Evolutionary conservation across 2,329 filamentous ascomycete genomes (phyloP), one percentile per base, ranked within the genome.

Genomic region (Exophiala bonariae): DNA sequence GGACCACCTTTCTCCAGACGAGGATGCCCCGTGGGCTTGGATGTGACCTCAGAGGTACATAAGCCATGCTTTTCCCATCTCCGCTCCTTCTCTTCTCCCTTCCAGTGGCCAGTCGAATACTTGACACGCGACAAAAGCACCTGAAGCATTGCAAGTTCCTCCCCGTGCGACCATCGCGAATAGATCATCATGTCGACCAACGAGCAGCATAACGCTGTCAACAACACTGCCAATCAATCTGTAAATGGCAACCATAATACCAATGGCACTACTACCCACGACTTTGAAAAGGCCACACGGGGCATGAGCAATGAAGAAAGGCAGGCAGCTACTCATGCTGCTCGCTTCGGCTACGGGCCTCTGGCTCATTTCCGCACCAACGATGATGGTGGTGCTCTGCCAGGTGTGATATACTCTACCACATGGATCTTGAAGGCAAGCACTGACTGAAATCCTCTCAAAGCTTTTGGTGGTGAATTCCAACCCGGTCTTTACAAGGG

Each of bases 401-500:
- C 54, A 17, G 55, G 55, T 57, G 37, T 42, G 43, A 44, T 11
- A 28, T 3, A 18, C 28, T 13, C 34, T 38, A 34, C 28, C 22
- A 19, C 36, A 10, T 11, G 13, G 18, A 20, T 11, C 4, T 23
- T 40, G 13, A 26, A 13, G 26, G 18, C 35, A 20, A 22, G 30
- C 23, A 32, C 36, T 47, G 19, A 49, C 48, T 32, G 19, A 20
- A 20, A 22, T 32, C 20, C 10, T 19, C 66, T n/a, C 35, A 75
- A 78, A 41, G 78, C 86, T 60, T 86, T 86, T 61, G 86, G 83
- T 56, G 85, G 85, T 71, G 82, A 85, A 61, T 83, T 88, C 67
- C 83, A 89, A 67, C 85, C 86, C 41, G 84, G 85, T 70, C 71
- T 79, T 43, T 81, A 85, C 76, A 81, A 78, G 68, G 73, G 82